Evolutionary conservation across 75 land plant species (phyloP).

Genomic region (Pinus tabuliformis): DNA sequence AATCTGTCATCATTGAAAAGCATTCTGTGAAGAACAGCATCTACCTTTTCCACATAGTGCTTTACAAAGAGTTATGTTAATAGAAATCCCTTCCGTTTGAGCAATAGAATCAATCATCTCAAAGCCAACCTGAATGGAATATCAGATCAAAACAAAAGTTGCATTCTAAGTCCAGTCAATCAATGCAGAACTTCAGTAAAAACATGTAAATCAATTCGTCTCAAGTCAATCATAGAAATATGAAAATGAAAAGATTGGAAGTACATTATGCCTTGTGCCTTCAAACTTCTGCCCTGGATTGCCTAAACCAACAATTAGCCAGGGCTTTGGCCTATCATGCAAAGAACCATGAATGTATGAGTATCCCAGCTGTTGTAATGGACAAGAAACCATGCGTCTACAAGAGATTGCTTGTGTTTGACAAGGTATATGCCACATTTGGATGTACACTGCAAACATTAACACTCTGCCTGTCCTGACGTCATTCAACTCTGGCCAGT

Average conservation of each 20-base stretch:
- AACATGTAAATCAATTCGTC: neutral
- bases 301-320: conserved; percentile 86
- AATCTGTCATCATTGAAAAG: conserved; percentile 1
- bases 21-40: neutral
- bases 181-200: neutral
- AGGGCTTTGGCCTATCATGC: conserved; percentile 30
- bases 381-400: no score
- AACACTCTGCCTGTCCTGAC: no score
- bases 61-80: conserved; percentile 68
- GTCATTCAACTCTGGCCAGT: no score
- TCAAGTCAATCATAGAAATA: neutral
- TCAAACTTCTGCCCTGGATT: conserved; percentile 81
- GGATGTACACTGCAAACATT: no score
- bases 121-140: conserved; percentile 77
- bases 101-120: conserved; percentile 94
- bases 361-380: neutral
- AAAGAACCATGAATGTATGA: neutral
- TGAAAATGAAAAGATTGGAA: neutral
- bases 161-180: neutral
- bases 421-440: no score
- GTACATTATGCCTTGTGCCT: conserved; percentile 83
- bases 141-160: neutral
- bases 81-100: conserved; percentile 55
- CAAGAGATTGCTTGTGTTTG: no score
- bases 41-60: conserved; percentile 87